Evolutionary conservation across 305 asterid species (phyloP), one percentile per base, ranked within the genome.

Genomic region (Coffea humblotiana): DNA sequence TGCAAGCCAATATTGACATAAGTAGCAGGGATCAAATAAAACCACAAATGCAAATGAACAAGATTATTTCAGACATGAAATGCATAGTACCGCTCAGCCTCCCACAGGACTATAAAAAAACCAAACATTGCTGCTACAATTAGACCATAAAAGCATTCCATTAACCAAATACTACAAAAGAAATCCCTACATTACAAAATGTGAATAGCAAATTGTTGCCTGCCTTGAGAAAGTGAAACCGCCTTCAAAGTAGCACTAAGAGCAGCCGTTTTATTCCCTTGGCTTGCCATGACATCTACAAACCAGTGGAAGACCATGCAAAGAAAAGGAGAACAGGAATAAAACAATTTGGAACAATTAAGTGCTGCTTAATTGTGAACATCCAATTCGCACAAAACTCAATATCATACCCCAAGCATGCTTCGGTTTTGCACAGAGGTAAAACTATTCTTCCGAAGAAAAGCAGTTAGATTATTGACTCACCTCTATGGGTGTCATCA

Each of bases 401-500:
- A 68, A 80, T 72, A 79, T 86, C 89, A 86, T 76, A 81, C 76
- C 45, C 83, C 80, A 77, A 77, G 78, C 81, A 78, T 75, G 78
- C 67, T 85, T 77, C 82, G 72, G 73, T 68, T 68, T 52, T 32
- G 77, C 72, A 82, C 72, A 76, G 71, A 65, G 13, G 71, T 54
- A 75, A 71, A 64, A 77, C 75, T 82, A 74, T 76, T 74, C 79
- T 73, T 71, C 82, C 74, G 52, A 76, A 72, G 69, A 72, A 75
- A 49, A 78, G 75, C 47, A 78, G 80, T 77, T 77, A 86, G 79
- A 75, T 73, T 85, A 69, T 75, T 83, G 82, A 83, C 94, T 87
- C 90, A 94, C 99, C 99, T 96, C 99, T 72, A 91, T 77, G 75
- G 97, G 94, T 71, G 98, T 92, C 98, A 93, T 92, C 92, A 96